Percentiles rank a stretch among this genome's conserved stretches.
These are phyloP conservation scores for Ustilago shanxiensis DNA, from an alignment of 1,284 basidiomycete genomes.

Conservation along the genomic window DNA sequence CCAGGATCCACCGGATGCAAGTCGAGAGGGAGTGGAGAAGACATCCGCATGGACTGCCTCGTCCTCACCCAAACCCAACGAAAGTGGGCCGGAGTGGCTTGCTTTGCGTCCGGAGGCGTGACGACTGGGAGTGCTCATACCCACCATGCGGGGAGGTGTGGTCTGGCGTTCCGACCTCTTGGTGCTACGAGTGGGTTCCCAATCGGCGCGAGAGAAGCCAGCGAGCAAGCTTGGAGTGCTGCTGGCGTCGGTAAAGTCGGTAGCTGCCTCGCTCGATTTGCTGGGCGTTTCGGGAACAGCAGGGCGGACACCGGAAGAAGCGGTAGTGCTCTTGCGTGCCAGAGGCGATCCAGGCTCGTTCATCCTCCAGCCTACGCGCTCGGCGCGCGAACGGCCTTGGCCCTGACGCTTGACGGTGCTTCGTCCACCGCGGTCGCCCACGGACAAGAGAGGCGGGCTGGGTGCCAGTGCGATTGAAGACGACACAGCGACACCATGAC, in stretches of 20 bases:
- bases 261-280: slow-evolving; percentile 36
- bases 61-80: slow-evolving; percentile 41
- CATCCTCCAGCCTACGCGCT: slow-evolving; percentile 54
- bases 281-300: slow-evolving; percentile 44
- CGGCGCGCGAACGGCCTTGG: slow-evolving; percentile 52
- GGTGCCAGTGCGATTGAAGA: slow-evolving; percentile 59
- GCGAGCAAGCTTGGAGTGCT: slow-evolving; percentile 47
- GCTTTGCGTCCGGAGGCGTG: slow-evolving; percentile 48
- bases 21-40: slow-evolving; percentile 60
- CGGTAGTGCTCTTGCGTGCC: slow-evolving; percentile 59
- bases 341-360: slow-evolving; percentile 63
- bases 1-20: slow-evolving; percentile 50
- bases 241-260: slow-evolving; percentile 47
- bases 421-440: slow-evolving; percentile 36
- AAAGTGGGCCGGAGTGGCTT: slow-evolving; percentile 37
- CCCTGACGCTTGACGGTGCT: slow-evolving; percentile 54
- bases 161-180: slow-evolving; percentile 30
- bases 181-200: slow-evolving; percentile 37
- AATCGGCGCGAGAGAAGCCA: slow-evolving; percentile 50
- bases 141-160: slow-evolving; percentile 39
- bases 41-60: slow-evolving; percentile 51
- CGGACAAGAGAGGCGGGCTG: slow-evolving; percentile 51
- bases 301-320: slow-evolving; percentile 42
- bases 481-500: slow-evolving; percentile 46
- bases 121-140: slow-evolving; percentile 49